Conservation (phyloP, 768 basidiomycete species). For the Trametes cingulata region DNA sequence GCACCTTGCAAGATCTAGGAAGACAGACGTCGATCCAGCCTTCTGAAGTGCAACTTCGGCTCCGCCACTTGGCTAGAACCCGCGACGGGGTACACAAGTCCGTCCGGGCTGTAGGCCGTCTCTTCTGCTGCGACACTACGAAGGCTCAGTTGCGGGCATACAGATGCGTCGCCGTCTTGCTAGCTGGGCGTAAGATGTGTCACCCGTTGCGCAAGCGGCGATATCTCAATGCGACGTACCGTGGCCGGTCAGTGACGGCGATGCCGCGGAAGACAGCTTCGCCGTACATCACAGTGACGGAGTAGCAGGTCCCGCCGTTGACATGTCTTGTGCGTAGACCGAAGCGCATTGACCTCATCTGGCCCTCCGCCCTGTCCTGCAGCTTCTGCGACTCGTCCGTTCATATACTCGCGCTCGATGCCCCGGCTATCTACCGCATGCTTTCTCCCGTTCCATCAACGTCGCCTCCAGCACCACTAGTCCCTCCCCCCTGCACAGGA, state of each 20-base stretch:
- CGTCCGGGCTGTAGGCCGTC: too few species aligned
- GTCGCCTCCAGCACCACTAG: not conserved
- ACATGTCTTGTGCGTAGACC: not conserved
- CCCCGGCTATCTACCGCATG: not conserved
- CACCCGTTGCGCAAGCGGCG: too few species aligned
- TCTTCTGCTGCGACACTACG: too few species aligned
- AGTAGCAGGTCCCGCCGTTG: not conserved
- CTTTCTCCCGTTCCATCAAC: conserved; percentile 5
- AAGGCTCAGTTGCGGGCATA: too few species aligned
- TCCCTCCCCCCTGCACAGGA: not conserved
- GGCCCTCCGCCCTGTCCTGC: not conserved
- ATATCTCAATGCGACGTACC: too few species aligned
- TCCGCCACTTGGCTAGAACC: too few species aligned
- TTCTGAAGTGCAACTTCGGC: too few species aligned
- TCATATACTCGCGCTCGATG: not conserved
- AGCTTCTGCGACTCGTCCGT: not conserved
- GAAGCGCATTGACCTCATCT: conserved; percentile 3
- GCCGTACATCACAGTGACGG: conserved; percentile 8
- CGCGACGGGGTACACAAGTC: too few species aligned
- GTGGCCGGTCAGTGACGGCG: not conserved
- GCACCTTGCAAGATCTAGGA: not conserved
- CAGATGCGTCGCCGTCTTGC: too few species aligned
- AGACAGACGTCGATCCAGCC: too few species aligned
- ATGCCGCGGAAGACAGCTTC: not conserved
- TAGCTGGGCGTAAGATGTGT: too few species aligned